phyloP scores from a whole-genome alignment of 2,329 filamentous ascomycete genomes.

The Ceratocystis alfenasii region DNA sequence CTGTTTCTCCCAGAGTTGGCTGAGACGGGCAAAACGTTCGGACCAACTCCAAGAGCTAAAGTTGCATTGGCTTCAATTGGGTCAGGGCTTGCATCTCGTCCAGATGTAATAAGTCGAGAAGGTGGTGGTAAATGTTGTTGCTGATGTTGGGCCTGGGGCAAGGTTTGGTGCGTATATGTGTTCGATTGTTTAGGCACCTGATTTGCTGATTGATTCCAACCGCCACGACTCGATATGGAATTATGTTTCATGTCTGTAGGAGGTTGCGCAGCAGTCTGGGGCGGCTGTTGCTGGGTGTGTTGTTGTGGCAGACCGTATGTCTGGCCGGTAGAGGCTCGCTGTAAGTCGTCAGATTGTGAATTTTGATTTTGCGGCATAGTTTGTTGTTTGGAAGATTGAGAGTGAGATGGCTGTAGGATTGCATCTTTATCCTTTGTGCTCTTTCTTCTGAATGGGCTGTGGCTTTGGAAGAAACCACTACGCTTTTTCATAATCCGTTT shows the following conservation, averaged over 20 bases:
- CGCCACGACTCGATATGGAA: conserved; percentile 41
- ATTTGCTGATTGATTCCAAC: conserved; percentile 38
- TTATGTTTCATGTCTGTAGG: conserved; percentile 28
- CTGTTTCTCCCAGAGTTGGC: conserved; percentile 31
- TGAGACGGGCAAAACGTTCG: conserved; percentile 90
- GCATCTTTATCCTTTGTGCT: conserved; percentile 56
- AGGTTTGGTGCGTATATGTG: conserved; percentile 17
- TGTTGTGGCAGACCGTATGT: conserved; percentile 1
- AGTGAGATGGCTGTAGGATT: conserved; percentile 17
- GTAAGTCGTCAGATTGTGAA: conserved; percentile 10
- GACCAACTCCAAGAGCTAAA: conserved; percentile 84
- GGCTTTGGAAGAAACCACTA: conserved; percentile 86
- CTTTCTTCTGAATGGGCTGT: conserved; percentile 85
- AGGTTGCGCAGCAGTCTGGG: background rate
- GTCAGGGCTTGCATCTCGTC: conserved; percentile 55
- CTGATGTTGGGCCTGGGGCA: conserved; percentile 4
- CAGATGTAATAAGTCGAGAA: conserved; percentile 30
- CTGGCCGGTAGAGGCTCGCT: conserved; percentile 11
- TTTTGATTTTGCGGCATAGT: conserved; percentile 4
- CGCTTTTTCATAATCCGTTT: conserved; percentile 57
- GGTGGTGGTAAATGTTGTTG: conserved; percentile 23
- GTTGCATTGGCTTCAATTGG: conserved; percentile 85
- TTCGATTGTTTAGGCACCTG: conserved; percentile 24
- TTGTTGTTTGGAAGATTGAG: conserved; percentile 5
- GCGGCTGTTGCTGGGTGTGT: conserved; percentile 2